Conservation (phyloP, 441 rosid species). For the Eruca vesicaria region DNA sequence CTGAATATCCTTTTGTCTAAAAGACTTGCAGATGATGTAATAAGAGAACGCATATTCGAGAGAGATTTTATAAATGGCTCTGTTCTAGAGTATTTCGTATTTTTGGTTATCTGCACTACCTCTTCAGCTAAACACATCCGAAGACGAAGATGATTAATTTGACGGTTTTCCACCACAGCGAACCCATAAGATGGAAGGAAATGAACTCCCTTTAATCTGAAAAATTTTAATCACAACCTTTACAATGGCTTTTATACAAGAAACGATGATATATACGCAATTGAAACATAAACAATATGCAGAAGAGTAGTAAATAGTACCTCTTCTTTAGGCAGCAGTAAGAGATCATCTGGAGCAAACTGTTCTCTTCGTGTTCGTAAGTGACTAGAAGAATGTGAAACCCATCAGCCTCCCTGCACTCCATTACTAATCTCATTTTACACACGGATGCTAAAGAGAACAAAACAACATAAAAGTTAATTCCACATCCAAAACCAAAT, state of each 20-base stretch:
- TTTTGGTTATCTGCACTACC: conserved; percentile 44
- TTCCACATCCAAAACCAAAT: background rate
- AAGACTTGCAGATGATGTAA: conserved; percentile 52
- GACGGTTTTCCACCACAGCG: conserved; percentile 85
- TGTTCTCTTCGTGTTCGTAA: conserved; percentile 55
- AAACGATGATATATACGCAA: background rate
- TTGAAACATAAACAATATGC: background rate
- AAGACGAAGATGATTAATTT: conserved; percentile 62
- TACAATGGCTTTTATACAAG: background rate
- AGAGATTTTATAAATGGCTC: conserved; percentile 42
- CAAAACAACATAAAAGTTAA: background rate
- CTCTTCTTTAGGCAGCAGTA: conserved; percentile 75
- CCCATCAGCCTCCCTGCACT: conserved; percentile 69
- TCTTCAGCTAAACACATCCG: conserved; percentile 85
- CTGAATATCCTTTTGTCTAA: conserved; percentile 57
- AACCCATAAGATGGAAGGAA: conserved; percentile 77
- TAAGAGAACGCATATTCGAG: conserved; percentile 52
- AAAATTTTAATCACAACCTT: conserved; percentile 11
- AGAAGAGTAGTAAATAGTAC: conserved; percentile 31
- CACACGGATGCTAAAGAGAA: conserved; percentile 47
- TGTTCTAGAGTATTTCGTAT: conserved; percentile 44
- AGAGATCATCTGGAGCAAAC: conserved; percentile 74
- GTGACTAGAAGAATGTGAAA: conserved; percentile 63
- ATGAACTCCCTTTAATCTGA: conserved; percentile 61
- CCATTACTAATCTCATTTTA: no score